Evolutionary conservation across 2,329 filamentous ascomycete genomes (phyloP), one percentile per base, ranked within the genome.

Genomic region (Fusarium chlamydosporum): DNA sequence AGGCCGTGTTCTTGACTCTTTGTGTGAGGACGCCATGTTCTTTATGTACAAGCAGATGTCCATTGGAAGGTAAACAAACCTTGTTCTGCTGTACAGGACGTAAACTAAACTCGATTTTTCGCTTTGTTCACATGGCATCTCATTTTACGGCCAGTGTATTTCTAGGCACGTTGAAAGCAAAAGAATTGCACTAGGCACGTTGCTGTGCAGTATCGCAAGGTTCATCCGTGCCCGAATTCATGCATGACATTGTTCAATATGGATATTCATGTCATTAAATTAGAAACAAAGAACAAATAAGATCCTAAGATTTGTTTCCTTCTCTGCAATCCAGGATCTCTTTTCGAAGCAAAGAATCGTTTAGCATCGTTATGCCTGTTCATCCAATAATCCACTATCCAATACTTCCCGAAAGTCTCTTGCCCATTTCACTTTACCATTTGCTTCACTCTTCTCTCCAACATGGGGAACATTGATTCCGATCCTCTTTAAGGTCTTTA

Each of bases 351-450:
- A 46, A 41, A 13, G 31, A 33, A 12, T 23, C 33, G 4, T 11
- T 23, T 12, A 37, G 26, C 23, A 13, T 9, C 26, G 7, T 41
- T 18, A 51, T 27, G 37, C 18, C 40, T 61, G 67, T 16, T 56
- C 57, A 13, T 43, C 43, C 23, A 80, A 54, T 9, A 77, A 46
- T 13, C 69, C 68, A 42, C 74, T 79, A 12, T 75, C 63, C 37
- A 82, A 48, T 31, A 85, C 77, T 64, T 85, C 82, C 2, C 68
- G 60, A 67, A 84, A 84, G 70, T 83, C 74, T 27, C 76, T 77
- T 9, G 82, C 83, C 83, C 83, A 85, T 9, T 71, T 75, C 31
- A 83, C 53, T 34, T 55, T 72, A 4, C 62, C 55, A 2, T 35
- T 57, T 27, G 59, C 54, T 6, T 37, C 58, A 18, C 33, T 41